Conservation (phyloP, 495 filamentous ascomycete genomes). For the Penicillium daleae region DNA sequence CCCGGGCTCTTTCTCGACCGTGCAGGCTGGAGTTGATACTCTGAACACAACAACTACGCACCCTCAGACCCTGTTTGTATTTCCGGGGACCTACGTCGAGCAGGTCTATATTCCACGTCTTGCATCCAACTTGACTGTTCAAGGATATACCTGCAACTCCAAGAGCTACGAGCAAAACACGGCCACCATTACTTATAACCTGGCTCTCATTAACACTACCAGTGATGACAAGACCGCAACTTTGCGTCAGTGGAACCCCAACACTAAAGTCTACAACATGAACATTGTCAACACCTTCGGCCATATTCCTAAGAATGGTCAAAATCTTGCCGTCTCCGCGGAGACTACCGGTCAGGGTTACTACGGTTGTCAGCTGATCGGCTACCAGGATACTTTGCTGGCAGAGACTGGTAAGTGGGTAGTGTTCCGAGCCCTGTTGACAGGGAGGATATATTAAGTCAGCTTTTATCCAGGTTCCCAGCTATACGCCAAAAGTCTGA, state of each 20-base stretch:
- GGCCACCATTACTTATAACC: slow-evolving; percentile 1
- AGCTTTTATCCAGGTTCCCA: background rate
- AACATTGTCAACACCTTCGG: slow-evolving; percentile 8
- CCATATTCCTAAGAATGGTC: slow-evolving; percentile 6
- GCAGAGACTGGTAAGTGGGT: background rate
- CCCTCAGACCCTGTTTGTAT: background rate
- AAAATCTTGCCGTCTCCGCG: slow-evolving; percentile 7
- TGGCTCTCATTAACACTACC: slow-evolving; percentile 43
- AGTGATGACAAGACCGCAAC: slow-evolving; percentile 41
- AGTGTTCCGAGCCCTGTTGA: too few relatives aligned
- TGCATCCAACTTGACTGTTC: background rate
- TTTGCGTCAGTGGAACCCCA: slow-evolving; percentile 6
- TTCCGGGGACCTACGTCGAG: background rate
- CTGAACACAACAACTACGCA: background rate
- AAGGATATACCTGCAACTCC: slow-evolving; percentile 5
- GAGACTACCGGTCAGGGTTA: slow-evolving; percentile 2
- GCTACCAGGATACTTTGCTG: slow-evolving; percentile 2
- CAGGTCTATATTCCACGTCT: slow-evolving; percentile 8
- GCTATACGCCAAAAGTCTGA: slow-evolving; percentile 6
- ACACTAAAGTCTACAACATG: slow-evolving; percentile 6
- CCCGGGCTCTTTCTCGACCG: background rate
- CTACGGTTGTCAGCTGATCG: slow-evolving; percentile 7
- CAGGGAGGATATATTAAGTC: background rate
- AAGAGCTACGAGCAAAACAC: slow-evolving; percentile 2
- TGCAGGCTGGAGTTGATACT: slow-evolving; percentile 1